Evolutionary conservation across 331 rosid genomes (phyloP), one percentile per base, ranked within the genome.

Genomic region (Arachis monticola): DNA sequence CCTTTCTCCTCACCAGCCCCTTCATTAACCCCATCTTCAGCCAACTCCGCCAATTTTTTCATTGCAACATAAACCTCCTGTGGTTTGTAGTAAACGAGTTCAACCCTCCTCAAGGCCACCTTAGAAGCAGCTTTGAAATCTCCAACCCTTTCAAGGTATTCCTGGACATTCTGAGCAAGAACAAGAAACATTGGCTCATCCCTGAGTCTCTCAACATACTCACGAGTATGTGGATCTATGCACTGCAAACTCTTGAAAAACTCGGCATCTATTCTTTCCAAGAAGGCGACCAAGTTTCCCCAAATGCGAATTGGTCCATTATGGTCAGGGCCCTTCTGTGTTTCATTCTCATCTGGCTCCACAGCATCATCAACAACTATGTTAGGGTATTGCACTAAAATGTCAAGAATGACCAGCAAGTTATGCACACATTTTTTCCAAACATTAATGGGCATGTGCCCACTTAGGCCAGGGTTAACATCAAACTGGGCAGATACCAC

Each of bases 401-500:
- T 90, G 75, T 94, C 97, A 42, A 94, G 91, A 47, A 94, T 92
- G 62, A 83, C 48, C 75, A 92, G 80, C 97, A 92, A 92, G 63
- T 92, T 92, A 67, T 86, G 89, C 45, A 94, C 90, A 55, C 97
- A 94, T 77, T 90, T 94, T 80, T 89, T 89, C 94, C 94, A 89
- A 60, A 87, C 92, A 73, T 52, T 75, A 40, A 89, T 89, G 44
- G 94, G 94, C 94, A 89, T 89, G 55, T 89, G 90, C 22, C 94
- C 94, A 79, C 74, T 89, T 30, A 89, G 88, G 38, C 92, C 96
- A 0, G 92, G 96, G 74, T 92, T 92, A 45, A 95, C 98, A 83
- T 92, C 99, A 77, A 95, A 95, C 75, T 92, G 99, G 52, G 99
- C 96, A 77, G 99, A 92, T 69, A 95, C 88, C 60, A 92, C 98